A percentile compares a stretch with the other conserved stretches of the same genome.
These are phyloP conservation scores for Flueggea neowawraea DNA, from an alignment of 441 rosid genomes.

Conservation along the genomic window DNA sequence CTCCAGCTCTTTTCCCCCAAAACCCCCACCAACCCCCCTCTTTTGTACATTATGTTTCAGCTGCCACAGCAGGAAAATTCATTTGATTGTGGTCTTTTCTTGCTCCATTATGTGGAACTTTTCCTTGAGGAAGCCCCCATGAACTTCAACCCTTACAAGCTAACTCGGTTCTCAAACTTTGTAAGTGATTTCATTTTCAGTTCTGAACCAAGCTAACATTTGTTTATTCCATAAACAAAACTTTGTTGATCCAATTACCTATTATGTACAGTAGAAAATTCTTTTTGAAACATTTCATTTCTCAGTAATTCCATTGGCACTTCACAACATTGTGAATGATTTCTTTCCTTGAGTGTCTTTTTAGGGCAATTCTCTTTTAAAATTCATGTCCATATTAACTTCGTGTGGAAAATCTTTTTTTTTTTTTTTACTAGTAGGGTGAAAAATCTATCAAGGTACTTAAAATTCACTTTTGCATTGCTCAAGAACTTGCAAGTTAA, in stretches of 20 bases:
- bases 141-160: constrained; percentile 49
- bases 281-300: too few species aligned
- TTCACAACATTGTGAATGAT: too few species aligned
- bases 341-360: too few species aligned
- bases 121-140: constrained; percentile 63
- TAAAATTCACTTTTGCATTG: not conserved
- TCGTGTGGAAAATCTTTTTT: too few species aligned
- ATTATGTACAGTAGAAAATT: not conserved
- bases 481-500: not conserved
- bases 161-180: constrained; percentile 36
- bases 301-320: too few species aligned
- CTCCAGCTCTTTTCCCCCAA: constrained; percentile 1
- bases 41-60: constrained; percentile 34
- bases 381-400: too few species aligned
- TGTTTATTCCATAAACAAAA: not conserved
- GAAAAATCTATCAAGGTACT: not conserved
- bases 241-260: not conserved
- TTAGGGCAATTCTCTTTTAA: too few species aligned
- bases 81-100: constrained; percentile 80
- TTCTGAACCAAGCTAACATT: not conserved
- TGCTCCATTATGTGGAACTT: constrained; percentile 76
- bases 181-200: constrained; percentile 38
- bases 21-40: not conserved
- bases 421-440: not conserved
- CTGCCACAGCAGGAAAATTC: constrained; percentile 90